Conservation (phyloP, 495 filamentous ascomycete genomes). For the Trichoderma gamsii region DNA sequence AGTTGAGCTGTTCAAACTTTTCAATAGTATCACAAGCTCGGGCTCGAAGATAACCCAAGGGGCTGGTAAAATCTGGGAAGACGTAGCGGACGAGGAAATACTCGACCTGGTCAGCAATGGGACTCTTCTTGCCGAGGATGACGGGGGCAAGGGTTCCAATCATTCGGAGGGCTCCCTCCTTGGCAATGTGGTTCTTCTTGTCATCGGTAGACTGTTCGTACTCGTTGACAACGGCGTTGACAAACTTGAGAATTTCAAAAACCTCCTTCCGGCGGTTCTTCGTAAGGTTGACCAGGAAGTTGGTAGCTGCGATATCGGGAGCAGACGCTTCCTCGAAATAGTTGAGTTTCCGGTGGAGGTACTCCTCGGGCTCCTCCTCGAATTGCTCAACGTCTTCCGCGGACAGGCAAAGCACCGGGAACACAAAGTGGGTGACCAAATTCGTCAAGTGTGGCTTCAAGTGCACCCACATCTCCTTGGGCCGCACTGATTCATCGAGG, state of each 20-base stretch:
- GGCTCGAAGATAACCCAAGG: slow-evolving; percentile 87
- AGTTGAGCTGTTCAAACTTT: slow-evolving; percentile 94
- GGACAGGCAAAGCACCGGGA: slow-evolving; percentile 88
- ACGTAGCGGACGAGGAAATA: slow-evolving; percentile 98
- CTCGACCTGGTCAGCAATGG: slow-evolving; percentile 96
- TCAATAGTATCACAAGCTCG: slow-evolving; percentile 95
- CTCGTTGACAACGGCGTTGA: slow-evolving; percentile 87
- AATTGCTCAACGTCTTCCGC: slow-evolving; percentile 93
- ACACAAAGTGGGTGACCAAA: slow-evolving; percentile 86
- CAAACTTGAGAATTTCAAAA: slow-evolving; percentile 85
- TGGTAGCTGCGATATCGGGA: slow-evolving; percentile 92
- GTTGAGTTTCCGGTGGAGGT: slow-evolving; percentile 92
- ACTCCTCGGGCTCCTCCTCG: slow-evolving; percentile 87
- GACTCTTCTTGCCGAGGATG: slow-evolving; percentile 94
- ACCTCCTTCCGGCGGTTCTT: slow-evolving; percentile 94
- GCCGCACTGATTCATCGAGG: slow-evolving; percentile 94
- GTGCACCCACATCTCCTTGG: slow-evolving; percentile 91
- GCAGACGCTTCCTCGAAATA: slow-evolving; percentile 96
- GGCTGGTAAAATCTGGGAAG: slow-evolving; percentile 93
- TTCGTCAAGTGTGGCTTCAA: slow-evolving; percentile 89
- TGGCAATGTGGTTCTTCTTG: slow-evolving; percentile 86
- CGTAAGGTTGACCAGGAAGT: slow-evolving; percentile 90
- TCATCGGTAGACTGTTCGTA: slow-evolving; percentile 74
- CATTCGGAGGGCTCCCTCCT: slow-evolving; percentile 95
- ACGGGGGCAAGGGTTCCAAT: slow-evolving; percentile 91